phyloP scores from a whole-genome alignment of 78 protist species.

The Dictyostelium purpureum region DNA sequence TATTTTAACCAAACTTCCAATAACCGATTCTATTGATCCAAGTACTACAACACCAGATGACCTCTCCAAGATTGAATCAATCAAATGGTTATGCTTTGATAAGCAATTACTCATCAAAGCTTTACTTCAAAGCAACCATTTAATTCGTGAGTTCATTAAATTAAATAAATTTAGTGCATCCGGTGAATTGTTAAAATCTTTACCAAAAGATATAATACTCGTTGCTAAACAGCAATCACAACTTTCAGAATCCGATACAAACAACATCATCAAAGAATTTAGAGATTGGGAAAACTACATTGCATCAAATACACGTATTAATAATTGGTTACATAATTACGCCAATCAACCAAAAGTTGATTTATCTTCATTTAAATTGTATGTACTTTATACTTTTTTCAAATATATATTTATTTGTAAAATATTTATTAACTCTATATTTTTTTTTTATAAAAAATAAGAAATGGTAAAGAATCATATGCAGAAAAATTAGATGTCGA shows the following conservation, averaged over 20 bases:
- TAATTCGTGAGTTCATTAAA: constrained; percentile 38
- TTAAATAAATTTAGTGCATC: constrained; percentile 14
- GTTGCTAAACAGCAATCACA: background rate
- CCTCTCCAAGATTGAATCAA: constrained; percentile 27
- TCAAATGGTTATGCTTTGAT: constrained; percentile 45
- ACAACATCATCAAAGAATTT: constrained; percentile 52
- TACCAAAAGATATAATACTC: constrained; percentile 30
- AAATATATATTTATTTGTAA: too few species aligned
- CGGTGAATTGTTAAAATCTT: background rate
- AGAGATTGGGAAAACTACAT: constrained; percentile 35
- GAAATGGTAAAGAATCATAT: constrained; percentile 22
- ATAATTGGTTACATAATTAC: constrained; percentile 44
- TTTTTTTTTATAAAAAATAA: too few species aligned
- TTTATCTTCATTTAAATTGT: background rate
- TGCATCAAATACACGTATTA: constrained; percentile 1
- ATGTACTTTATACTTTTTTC: too few species aligned
- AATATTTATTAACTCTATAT: too few species aligned
- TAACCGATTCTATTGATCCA: background rate
- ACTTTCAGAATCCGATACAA: constrained; percentile 1
- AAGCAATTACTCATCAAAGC: constrained; percentile 40
- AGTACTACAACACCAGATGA: constrained; percentile 25
- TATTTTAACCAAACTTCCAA: background rate
- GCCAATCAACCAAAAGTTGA: constrained; percentile 37
- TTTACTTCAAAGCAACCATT: constrained; percentile 4
- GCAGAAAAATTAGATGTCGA: constrained; percentile 45